Percentiles rank a stretch among this genome's conserved stretches.
Conservation (phyloP, 257 asterid genomes). For the Forsythia viridissima region DNA sequence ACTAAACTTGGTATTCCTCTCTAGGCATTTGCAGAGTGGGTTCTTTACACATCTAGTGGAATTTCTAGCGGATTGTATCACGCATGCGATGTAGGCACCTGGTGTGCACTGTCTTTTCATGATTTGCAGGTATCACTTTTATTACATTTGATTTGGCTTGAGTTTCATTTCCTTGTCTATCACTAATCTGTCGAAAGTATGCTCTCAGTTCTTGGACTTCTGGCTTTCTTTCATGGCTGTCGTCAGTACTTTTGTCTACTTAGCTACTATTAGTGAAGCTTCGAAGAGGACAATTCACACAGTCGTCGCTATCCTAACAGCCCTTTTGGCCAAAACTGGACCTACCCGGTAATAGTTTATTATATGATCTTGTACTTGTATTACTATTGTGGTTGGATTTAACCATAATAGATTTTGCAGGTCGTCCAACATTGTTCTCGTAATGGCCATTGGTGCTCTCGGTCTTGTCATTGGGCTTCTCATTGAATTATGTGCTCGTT, state of each 20-base stretch:
- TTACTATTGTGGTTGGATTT: slow-evolving; percentile 8
- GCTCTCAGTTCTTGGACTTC: slow-evolving; percentile 80
- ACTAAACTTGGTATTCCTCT: slow-evolving; percentile 10
- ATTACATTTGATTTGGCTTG: too few relatives aligned
- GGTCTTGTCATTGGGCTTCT: slow-evolving; percentile 82
- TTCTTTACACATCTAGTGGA: slow-evolving; percentile 88
- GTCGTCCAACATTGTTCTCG: slow-evolving; percentile 66
- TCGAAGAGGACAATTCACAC: slow-evolving; percentile 93
- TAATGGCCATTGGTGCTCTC: slow-evolving; percentile 65
- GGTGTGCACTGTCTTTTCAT: slow-evolving; percentile 78
- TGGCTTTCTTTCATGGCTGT: slow-evolving; percentile 99
- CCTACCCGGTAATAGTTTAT: slow-evolving; percentile 68
- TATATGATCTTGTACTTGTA: background rate
- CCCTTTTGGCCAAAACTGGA: slow-evolving; percentile 90
- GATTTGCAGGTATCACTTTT: slow-evolving; percentile 72
- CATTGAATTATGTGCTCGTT: slow-evolving; percentile 66
- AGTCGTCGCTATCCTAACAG: slow-evolving; percentile 79
- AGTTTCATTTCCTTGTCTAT: background rate
- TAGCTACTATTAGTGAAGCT: slow-evolving; percentile 66
- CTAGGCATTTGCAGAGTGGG: slow-evolving; percentile 99
- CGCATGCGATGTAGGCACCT: slow-evolving; percentile 95
- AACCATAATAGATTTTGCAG: slow-evolving; percentile 48
- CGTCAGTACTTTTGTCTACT: slow-evolving; percentile 83
- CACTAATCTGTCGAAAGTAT: slow-evolving; percentile 18
- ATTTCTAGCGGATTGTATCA: slow-evolving; percentile 91